Evolutionary conservation across 371 early-diverging fungal genomes (phyloP), one percentile per base, ranked within the genome.

Genomic region (Mucor racemosus): DNA sequence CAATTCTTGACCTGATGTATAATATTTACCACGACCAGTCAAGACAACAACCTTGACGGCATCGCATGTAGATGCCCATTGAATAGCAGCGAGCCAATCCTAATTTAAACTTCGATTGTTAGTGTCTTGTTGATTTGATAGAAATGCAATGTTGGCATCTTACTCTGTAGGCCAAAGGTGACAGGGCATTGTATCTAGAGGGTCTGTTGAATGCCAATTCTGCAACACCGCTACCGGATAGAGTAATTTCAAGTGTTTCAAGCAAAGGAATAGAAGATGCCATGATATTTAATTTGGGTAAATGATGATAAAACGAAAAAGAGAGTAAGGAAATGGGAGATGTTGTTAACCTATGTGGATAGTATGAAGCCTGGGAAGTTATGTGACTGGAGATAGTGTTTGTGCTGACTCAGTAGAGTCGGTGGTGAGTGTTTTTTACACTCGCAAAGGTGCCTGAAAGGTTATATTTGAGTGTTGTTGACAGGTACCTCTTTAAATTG

Each of bases 141-240:
- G 26, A 26, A 26, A 26, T 26, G 26, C 26, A 19, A 38, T 38
- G 38, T 38, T 38, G 38, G 38, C 38, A 53, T 74, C 7, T 21
- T 50, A 80, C 86, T 64, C 65, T 75, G 62, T 91, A 92, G 7
- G 80, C 81, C 54, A 78, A 78, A n/a, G 87, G 82, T 42, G 81
- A 78, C 60, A 92, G 74, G 14, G 91, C 84, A 72, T 91, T 92
- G 71, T 82, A 86, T 14, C 75, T 75, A 50, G 80, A 69, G 21
- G 92, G 91, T 21, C 88, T 84, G 75, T 91, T 92, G 66, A 90
- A 89, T 3, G 86, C 78, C 62, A 91, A 79, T 39, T 90, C 85
- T 35, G 82, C 81, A 8, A 90, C 89, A 46, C 91, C 89, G 8
- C 81, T 76, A 5, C 76, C 60, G 39, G 78, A 78, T 13, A 88